phyloP scores from a whole-genome alignment of 129 eudicot species.

The Tagetes patula region DNA sequence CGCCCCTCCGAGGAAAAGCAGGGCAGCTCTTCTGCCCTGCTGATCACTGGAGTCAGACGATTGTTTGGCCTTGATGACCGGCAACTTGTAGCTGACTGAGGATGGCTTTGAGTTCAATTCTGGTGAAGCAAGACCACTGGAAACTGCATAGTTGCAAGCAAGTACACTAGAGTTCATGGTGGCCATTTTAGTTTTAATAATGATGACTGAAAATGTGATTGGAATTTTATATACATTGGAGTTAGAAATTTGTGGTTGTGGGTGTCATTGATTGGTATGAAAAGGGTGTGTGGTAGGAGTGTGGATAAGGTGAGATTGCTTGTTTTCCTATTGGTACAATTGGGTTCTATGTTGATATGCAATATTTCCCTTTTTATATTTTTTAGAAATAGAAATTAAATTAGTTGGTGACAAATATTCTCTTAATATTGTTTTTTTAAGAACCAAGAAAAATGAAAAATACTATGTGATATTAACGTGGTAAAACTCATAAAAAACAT shows the following conservation, averaged over 20 bases:
- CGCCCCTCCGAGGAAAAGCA: conserved; percentile 74
- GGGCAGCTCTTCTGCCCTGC: conserved; percentile 79
- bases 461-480: no score
- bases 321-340: conserved; percentile 73
- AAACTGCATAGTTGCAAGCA: conserved; percentile 74
- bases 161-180: conserved; percentile 77
- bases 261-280: conserved; percentile 21
- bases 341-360: conserved; percentile 29
- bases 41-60: conserved; percentile 19
- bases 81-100: conserved; percentile 41
- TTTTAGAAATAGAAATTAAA: not conserved
- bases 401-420: not conserved
- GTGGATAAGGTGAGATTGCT: conserved; percentile 99
- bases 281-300: conserved; percentile 72
- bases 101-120: conserved; percentile 65
- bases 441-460: not conserved
- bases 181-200: conserved; percentile 47
- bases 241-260: conserved; percentile 22
- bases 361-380: conserved; percentile 3
- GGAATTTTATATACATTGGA: conserved; percentile 19
- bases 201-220: not conserved
- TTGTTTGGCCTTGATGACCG: conserved; percentile 67
- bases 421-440: not conserved
- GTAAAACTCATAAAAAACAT: no score
- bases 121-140: conserved; percentile 45